Conservation (phyloP, 169 alveolate species). For the Perkinsus marinus region DNA sequence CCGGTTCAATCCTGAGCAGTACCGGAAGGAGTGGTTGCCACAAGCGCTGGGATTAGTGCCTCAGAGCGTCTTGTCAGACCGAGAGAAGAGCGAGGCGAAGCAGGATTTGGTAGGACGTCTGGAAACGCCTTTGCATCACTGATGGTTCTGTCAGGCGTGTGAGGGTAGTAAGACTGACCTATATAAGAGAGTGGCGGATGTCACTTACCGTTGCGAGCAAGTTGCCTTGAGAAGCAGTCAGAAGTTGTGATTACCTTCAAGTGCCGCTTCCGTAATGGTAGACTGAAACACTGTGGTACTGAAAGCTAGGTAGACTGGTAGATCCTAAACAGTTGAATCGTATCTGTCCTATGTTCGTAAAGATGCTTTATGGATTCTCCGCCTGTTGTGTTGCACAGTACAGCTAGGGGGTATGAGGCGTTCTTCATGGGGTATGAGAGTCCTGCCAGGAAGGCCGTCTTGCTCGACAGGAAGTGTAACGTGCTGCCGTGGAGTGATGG, state of each 20-base stretch:
- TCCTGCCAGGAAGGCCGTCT: not conserved
- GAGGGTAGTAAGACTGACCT: not conserved
- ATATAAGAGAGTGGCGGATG: not conserved
- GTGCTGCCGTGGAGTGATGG: not conserved
- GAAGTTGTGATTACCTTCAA: not conserved
- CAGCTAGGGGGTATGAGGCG: too few relatives aligned
- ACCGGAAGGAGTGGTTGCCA: not conserved
- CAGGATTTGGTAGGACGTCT: not conserved
- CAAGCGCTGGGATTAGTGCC: not conserved
- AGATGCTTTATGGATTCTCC: not conserved
- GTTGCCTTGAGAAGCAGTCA: not conserved
- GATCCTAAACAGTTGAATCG: not conserved
- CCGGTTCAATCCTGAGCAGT: not conserved
- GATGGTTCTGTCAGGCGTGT: not conserved
- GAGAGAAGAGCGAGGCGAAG: not conserved
- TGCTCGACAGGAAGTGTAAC: not conserved
- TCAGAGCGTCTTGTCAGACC: not conserved
- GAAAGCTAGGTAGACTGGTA: not conserved
- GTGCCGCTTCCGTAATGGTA: not conserved
- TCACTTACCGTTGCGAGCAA: not conserved
- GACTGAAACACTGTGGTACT: too few relatives aligned
- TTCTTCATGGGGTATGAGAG: too few relatives aligned
- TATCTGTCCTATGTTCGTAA: too few relatives aligned
- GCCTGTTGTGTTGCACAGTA: not conserved
- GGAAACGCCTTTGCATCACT: not conserved